Conservation (phyloP, 2,329 filamentous ascomycete genomes). For the Xylariaceae sp. region DNA sequence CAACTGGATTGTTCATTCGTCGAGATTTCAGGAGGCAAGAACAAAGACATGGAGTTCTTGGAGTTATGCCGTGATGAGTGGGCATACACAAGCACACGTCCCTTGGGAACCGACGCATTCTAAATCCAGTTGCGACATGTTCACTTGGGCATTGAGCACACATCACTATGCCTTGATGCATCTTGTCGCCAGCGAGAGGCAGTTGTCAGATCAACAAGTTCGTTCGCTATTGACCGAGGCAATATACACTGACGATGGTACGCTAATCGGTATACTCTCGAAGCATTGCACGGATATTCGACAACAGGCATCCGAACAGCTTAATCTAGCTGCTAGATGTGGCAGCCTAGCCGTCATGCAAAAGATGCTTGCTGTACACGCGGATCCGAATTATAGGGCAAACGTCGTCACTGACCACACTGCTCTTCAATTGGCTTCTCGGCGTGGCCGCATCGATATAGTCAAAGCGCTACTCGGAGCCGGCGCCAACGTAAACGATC, state of each 20-base stretch:
- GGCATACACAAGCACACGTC: not conserved
- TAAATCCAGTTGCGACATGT: not conserved
- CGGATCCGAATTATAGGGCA: too few relatives aligned
- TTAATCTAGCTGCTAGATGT: not conserved
- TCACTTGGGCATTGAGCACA: not conserved
- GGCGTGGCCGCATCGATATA: too few relatives aligned
- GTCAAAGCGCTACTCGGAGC: too few relatives aligned
- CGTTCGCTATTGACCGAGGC: not conserved
- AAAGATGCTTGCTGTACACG: too few relatives aligned
- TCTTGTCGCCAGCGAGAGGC: not conserved
- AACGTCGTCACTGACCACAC: too few relatives aligned
- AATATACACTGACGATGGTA: not conserved
- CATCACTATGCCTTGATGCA: not conserved
- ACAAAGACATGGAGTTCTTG: conserved; percentile 8
- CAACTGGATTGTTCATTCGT: conserved; percentile 13
- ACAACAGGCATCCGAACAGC: not conserved
- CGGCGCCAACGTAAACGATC: too few relatives aligned
- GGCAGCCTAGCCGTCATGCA: not conserved
- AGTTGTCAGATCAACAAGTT: not conserved
- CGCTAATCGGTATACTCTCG: not conserved
- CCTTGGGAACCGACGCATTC: not conserved
- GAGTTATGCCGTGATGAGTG: conserved; percentile 1
- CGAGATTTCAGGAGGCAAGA: conserved; percentile 1
- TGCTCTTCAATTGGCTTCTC: too few relatives aligned
- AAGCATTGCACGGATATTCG: not conserved